Percentiles rank a stretch among this genome's conserved stretches.
These are phyloP conservation scores for Akanthomyces lecanii DNA, from an alignment of 2,329 filamentous ascomycete species.

Conservation along the genomic window DNA sequence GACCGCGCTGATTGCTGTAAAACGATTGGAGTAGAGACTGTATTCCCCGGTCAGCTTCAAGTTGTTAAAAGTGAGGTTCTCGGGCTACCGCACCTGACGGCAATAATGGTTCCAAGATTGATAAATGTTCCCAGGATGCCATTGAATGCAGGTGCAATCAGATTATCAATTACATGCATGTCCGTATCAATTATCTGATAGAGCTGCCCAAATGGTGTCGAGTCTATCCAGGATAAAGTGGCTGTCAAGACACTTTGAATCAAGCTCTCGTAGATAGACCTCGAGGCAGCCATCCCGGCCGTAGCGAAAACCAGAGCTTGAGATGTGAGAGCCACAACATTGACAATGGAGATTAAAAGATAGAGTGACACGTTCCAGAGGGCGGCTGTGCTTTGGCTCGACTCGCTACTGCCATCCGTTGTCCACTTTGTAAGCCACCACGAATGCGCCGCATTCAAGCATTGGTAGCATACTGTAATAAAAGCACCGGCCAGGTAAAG, in stretches of 20 bases:
- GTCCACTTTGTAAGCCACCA: slow-evolving; percentile 16
- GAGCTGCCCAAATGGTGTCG: neutral
- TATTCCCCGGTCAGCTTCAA: neutral
- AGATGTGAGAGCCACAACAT: neutral
- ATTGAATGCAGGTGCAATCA: neutral
- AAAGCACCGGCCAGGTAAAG: neutral
- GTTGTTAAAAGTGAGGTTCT: neutral
- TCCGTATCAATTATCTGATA: slow-evolving; percentile 4
- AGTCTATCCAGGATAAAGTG: slow-evolving; percentile 10
- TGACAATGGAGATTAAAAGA: neutral
- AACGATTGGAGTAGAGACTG: neutral
- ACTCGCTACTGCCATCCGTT: neutral
- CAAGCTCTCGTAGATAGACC: slow-evolving; percentile 1
- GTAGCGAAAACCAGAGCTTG: neutral
- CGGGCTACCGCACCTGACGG: neutral
- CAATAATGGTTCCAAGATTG: neutral
- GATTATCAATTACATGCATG: slow-evolving; percentile 10
- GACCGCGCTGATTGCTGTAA: neutral
- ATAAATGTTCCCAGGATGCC: neutral
- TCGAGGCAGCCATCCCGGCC: neutral
- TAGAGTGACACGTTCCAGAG: slow-evolving; percentile 3
- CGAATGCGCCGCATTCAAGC: neutral
- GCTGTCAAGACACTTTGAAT: neutral
- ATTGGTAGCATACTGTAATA: neutral
- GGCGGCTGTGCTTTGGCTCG: neutral